Base-by-base conservation (phyloP, 2,329 filamentous ascomycete species). In the Biscogniauxia marginata region DNA sequence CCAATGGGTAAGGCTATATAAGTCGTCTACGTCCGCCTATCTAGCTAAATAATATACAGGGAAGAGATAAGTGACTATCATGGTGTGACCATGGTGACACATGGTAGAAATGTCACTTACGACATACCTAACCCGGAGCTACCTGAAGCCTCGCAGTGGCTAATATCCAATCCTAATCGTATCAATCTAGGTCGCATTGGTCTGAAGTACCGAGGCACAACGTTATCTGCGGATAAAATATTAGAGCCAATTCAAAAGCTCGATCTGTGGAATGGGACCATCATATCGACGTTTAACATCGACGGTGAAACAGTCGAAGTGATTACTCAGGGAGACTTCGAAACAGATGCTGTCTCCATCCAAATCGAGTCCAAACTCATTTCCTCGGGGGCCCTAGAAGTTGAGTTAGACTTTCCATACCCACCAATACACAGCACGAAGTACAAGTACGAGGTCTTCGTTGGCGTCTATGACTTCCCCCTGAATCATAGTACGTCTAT, bases 101-200 rank as follows among this genome's bases (percentile, higher is more conserved):
- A 76, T 20, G 71, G 72, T 4, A 67, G 67, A 39, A 73, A 74
- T 23, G 67, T 76, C 4, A 72, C 69, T 0, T 76, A 76, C 49
- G 73, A 74, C 22, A 63, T 74, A 1, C 70, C 72, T 0, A 72
- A 76, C 19, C 63, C 72, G 0, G 58, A 67, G 0, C 69, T 75
- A 4, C 73, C 71, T 3, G 63, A 66, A 11, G 64, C 73, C 11
- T 79, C 77, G 3, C 77, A 82, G 55, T 84, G 81, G 81, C 67
- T 84, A 19, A 81, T 81, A 24, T 72, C 74, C n/a, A 79, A 78
- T 46, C 76, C 75, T 0, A 77, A 79, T 21, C 71, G 76, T 2
- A 66, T 79, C 30, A 79, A 79, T 48, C 63, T 79, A 1, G 76
- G 74, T 1, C 70, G 74, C 1, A 73, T 78, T 16, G 75, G 76